Evolutionary conservation across 352 stramenopile genomes (phyloP).

Genomic region (Phytophthora cryptogea): DNA sequence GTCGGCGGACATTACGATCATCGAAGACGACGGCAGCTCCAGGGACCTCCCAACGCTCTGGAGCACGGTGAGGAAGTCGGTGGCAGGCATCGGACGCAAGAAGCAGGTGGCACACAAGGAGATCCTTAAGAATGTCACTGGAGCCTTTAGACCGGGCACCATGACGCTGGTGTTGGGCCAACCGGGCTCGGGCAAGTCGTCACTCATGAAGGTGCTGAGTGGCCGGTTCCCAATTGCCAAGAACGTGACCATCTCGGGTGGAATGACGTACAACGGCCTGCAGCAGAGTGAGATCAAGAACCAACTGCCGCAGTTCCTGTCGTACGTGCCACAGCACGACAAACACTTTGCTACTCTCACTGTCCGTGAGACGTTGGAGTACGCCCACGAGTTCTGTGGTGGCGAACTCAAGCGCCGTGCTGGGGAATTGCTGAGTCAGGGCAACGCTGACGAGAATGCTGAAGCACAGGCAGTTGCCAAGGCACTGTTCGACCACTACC

Average conservation of each 20-base stretch:
- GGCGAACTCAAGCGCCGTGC: slow-evolving; percentile 37
- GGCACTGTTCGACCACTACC: slow-evolving; percentile 48
- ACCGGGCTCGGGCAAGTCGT: slow-evolving; percentile 33
- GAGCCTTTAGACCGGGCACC: slow-evolving; percentile 38
- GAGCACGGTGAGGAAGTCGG: slow-evolving; percentile 45
- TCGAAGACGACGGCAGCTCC: slow-evolving; percentile 24
- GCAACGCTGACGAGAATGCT: slow-evolving; percentile 45
- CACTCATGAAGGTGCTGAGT: slow-evolving; percentile 42
- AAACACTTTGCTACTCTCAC: slow-evolving; percentile 42
- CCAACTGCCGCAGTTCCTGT: slow-evolving; percentile 51
- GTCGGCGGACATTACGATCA: slow-evolving; percentile 45
- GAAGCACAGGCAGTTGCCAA: slow-evolving; percentile 35
- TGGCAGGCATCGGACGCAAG: slow-evolving; percentile 34
- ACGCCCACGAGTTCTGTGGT: slow-evolving; percentile 58
- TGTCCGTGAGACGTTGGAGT: slow-evolving; percentile 63
- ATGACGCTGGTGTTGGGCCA: slow-evolving; percentile 41
- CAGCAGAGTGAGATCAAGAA: slow-evolving; percentile 30
- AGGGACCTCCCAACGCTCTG: slow-evolving; percentile 48
- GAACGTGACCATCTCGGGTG: slow-evolving; percentile 41
- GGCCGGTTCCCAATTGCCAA: slow-evolving; percentile 47
- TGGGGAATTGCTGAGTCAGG: slow-evolving; percentile 38
- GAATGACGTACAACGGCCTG: slow-evolving; percentile 59
- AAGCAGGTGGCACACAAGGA: slow-evolving; percentile 30
- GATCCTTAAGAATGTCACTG: slow-evolving; percentile 38
- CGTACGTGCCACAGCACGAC: slow-evolving; percentile 57